Evolutionary conservation across 306 rosid species (phyloP), one percentile per base, ranked within the genome.

Genomic region (Astragalus glycyphyllos): DNA sequence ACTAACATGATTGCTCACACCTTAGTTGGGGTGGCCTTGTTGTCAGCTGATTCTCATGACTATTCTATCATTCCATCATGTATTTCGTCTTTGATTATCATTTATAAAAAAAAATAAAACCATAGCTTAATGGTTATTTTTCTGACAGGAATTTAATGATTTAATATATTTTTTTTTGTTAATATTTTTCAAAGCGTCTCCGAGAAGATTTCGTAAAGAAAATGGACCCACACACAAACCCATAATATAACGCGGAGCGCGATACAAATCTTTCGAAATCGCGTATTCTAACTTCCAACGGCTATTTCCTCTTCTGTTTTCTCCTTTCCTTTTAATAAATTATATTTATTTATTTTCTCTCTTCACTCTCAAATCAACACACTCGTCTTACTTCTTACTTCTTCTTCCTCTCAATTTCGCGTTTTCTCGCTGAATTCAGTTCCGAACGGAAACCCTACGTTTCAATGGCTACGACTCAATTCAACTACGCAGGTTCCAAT

Each of bases 391-490:
- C 31, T 13, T 4, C 17, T 32, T 20, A 26, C 31, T 48, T 2
- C 6, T 3, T 7, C 65, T 46, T 3, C 5, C 8, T 11, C 64
- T 35, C 51, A 4, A 42, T 47, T 14, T 56, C 50, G 7, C n/a
- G 2, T 40, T 41, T 51, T 11, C 37, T 49, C 5, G 8, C 4
- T 58, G 15, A 14, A 2, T 44, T 65, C 61, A 7, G 3, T 48
- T 75, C 32, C 29, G 0, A 44, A 48, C 45, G 1, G n/a, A 46
- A 68, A n/a, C 0, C 47, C 58, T 37, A 44, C 42, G 0, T 5
- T 50, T 26, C 26, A 41, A 90, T 93, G 98, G 89, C 85, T 59
- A 76, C 80, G 0, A 68, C 41, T 26, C 77, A 65, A 44, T 42
- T 51, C 4, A 81, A 69, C 64, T 38, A 34, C 48, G 68, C 29